Percentiles rank a stretch among this genome's conserved stretches.
These are phyloP conservation scores for Meredithiella fracta DNA, from an alignment of 2,329 filamentous ascomycete genomes.

Conservation along the genomic window DNA sequence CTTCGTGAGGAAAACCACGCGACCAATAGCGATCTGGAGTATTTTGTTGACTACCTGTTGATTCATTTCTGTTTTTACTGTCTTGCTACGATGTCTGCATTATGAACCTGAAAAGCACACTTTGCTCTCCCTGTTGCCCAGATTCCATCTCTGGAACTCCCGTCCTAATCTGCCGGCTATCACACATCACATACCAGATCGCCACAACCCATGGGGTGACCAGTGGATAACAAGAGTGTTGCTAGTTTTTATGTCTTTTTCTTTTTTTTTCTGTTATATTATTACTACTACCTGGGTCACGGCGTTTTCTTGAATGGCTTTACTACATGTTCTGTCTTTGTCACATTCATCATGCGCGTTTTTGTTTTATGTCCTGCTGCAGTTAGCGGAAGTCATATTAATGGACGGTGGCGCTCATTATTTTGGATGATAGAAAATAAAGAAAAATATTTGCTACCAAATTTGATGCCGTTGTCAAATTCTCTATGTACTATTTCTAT, in stretches of 20 bases:
- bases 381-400: background rate
- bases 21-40: background rate
- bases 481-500: too few relatives aligned
- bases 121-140: background rate
- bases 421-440: background rate
- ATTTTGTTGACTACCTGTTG: background rate
- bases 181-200: too few relatives aligned
- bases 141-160: background rate
- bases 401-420: background rate
- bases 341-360: constrained; percentile 9
- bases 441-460: background rate
- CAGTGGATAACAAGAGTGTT: background rate
- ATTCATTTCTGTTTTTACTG: background rate
- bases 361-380: constrained; percentile 5
- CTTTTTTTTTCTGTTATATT: constrained; percentile 13
- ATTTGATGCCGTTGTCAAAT: background rate
- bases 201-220: too few relatives aligned
- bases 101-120: background rate
- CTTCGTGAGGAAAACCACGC: background rate
- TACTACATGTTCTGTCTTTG: constrained; percentile 13
- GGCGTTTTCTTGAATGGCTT: constrained; percentile 15
- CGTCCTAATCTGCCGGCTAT: too few relatives aligned
- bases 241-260: constrained; percentile 11
- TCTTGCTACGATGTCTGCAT: constrained; percentile 2
- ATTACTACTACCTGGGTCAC: constrained; percentile 13